Evolutionary conservation across 208 protist genomes (phyloP), one percentile per base, ranked within the genome.

Genomic region (Leishmania tropica): DNA sequence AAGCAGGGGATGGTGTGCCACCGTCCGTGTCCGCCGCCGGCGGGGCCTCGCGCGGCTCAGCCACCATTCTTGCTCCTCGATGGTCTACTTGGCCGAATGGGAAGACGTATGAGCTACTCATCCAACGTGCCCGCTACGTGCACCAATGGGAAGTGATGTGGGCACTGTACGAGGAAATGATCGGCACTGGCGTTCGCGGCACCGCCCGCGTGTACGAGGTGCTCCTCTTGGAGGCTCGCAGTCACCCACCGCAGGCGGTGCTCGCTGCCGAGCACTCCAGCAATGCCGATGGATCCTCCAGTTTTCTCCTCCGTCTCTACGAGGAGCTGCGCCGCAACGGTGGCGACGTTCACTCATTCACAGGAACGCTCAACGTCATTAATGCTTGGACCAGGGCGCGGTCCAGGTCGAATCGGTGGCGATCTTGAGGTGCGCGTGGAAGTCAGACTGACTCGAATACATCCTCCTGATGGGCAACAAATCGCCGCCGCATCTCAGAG

Each of bases 61-160:
- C 13, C 40, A 40, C 56, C n/a, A 83, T 94, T 47, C 74, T 89
- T 3, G 42, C 88, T 2, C 86, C 91, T 3, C 64, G 79, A 35
- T 96, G 94, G 92, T 76, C 78, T 7, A 75, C 85, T 5, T 71
- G 71, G 47, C 94, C 92, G 0, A 96, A 92, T 77, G 89, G 86
- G 7, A 90, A 89, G 42, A 97, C 93, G 7, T 96, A 94, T 74
- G 94, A 97, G 81, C 75, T 96, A 19, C 83, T 96, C 15, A 81
- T 97, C 42, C 81, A 85, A 10, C 90, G 88, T 31, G 85, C 79
- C 11, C 90, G 87, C 51, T 94, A 95, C 70, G 40, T 85, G 54
- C 82, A 94, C 73, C 89, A 97, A 56, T 97, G 92, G 92, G 73
- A 80, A 4, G 84, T 87, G 7, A 87, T 96, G 87, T 96, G 93